Evolutionary conservation across 2,329 filamentous ascomycete species (phyloP).

Genomic region (Aspergillus sp.): DNA sequence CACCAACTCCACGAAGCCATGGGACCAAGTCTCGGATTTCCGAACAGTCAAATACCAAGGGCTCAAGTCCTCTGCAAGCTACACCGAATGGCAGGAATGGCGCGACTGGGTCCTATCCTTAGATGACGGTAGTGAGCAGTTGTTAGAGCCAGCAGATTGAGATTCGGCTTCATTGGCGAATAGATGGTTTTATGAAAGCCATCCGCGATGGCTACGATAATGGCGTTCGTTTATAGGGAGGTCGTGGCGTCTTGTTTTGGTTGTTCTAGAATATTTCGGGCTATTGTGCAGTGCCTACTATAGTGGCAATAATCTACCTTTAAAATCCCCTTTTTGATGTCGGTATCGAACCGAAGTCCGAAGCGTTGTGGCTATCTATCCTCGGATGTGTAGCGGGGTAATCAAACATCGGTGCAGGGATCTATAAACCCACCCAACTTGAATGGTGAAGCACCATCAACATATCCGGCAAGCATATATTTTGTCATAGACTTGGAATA

Average conservation of each 20-base stretch:
- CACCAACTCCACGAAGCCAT: slow-evolving; percentile 50
- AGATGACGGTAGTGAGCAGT: slow-evolving; percentile 33
- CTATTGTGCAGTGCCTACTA: not conserved
- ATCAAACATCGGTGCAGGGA: too few species aligned
- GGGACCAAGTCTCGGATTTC: slow-evolving; percentile 75
- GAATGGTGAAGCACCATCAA: not conserved
- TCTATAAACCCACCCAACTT: too few species aligned
- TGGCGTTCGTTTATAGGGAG: not conserved
- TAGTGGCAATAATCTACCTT: not conserved
- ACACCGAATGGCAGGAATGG: slow-evolving; percentile 79
- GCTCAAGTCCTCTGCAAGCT: slow-evolving; percentile 72
- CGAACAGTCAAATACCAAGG: slow-evolving; percentile 86
- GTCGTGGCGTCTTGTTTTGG: not conserved
- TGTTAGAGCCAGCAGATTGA: slow-evolving; percentile 19
- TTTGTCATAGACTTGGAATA: not conserved
- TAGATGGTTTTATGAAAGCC: slow-evolving; percentile 63
- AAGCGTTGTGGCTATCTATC: too few species aligned
- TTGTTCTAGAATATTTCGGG: not conserved
- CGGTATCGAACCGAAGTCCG: not conserved
- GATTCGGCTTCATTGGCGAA: slow-evolving; percentile 31
- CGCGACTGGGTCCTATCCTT: slow-evolving; percentile 66
- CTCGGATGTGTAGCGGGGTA: too few species aligned
- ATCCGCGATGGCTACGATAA: slow-evolving; percentile 59
- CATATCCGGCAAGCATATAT: not conserved
- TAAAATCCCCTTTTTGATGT: not conserved